Percentiles rank a stretch among this genome's conserved stretches.
Conservation (phyloP, 2,329 filamentous ascomycete genomes). For the Pseudopyricularia javanii region DNA sequence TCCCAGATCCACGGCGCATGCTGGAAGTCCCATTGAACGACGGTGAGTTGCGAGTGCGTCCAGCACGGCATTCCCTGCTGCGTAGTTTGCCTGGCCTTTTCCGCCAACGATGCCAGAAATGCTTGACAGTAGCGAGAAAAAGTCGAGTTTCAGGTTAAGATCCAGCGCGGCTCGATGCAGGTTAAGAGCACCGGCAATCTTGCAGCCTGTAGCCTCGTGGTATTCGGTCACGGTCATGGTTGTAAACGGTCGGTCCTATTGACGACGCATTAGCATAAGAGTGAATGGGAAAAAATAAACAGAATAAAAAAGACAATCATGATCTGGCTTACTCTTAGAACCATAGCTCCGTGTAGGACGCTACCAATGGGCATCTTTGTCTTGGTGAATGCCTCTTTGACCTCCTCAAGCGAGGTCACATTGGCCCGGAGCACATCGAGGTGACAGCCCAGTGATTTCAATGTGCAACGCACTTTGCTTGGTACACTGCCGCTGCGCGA, state of each 20-base stretch:
- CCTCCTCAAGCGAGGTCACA: not conserved
- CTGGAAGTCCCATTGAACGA: conserved; percentile 14
- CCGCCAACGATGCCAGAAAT: conserved; percentile 17
- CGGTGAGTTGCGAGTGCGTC: conserved; percentile 24
- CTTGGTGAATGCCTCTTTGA: not conserved
- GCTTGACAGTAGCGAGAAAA: conserved; percentile 21
- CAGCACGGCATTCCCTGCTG: conserved; percentile 24
- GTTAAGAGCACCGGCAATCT: conserved; percentile 22
- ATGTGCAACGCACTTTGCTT: not conserved
- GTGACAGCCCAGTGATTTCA: not conserved
- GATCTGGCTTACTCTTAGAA: conserved; percentile 3
- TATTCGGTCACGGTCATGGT: conserved; percentile 19
- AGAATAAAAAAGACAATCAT: too few relatives aligned
- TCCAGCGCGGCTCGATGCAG: conserved; percentile 13
- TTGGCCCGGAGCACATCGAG: not conserved
- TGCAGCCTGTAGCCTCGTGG: conserved; percentile 14
- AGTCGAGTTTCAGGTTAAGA: conserved; percentile 12
- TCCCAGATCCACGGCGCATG: conserved; percentile 23
- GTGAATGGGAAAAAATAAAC: not conserved
- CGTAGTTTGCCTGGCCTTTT: conserved; percentile 26
- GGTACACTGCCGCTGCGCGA: not conserved
- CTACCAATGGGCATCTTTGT: conserved; percentile 9
- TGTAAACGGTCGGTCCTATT: not conserved
- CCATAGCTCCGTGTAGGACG: conserved; percentile 13
- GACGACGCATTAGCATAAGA: not conserved